Percentiles rank a stretch among this genome's conserved stretches.
These are phyloP conservation scores for Neodidymelliopsis sp. DNA, from an alignment of 2,329 filamentous ascomycete species.

Conservation along the genomic window DNA sequence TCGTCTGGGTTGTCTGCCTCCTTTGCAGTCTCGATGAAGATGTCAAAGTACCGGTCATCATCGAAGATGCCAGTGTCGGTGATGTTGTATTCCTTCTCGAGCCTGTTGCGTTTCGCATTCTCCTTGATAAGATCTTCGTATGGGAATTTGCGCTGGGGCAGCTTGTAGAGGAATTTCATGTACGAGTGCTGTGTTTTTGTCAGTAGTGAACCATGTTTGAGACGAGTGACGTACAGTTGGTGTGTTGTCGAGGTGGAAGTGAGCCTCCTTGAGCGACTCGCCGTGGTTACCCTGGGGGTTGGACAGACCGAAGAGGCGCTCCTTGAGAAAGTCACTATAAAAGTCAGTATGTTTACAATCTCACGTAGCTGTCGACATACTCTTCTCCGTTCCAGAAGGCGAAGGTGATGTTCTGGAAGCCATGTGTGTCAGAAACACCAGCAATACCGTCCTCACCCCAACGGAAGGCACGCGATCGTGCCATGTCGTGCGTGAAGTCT, in stretches of 20 bases:
- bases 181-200: constrained; percentile 77
- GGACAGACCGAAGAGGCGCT: constrained; percentile 91
- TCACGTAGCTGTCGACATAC: constrained; percentile 58
- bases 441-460: constrained; percentile 99
- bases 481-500: constrained; percentile 96
- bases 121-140: constrained; percentile 88
- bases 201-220: constrained; percentile 46
- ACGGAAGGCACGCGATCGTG: constrained; percentile 84
- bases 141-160: constrained; percentile 89
- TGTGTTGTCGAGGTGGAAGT: constrained; percentile 96
- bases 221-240: constrained; percentile 64
- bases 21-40: constrained; percentile 95
- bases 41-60: constrained; percentile 94
- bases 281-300: constrained; percentile 98
- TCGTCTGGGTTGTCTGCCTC: constrained; percentile 92
- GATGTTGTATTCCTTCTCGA: constrained; percentile 90
- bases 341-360: constrained; percentile 50
- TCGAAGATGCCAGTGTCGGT: constrained; percentile 88
- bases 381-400: constrained; percentile 98
- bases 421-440: constrained; percentile 92
- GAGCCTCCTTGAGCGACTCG: constrained; percentile 94
- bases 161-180: constrained; percentile 99
- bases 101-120: constrained; percentile 77
- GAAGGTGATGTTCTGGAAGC: constrained; percentile 90
- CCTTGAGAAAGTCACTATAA: constrained; percentile 85